Evolutionary conservation across 2,329 filamentous ascomycete species (phyloP), one percentile per base, ranked within the genome.

Genomic region (Fusarium haematococcum): DNA sequence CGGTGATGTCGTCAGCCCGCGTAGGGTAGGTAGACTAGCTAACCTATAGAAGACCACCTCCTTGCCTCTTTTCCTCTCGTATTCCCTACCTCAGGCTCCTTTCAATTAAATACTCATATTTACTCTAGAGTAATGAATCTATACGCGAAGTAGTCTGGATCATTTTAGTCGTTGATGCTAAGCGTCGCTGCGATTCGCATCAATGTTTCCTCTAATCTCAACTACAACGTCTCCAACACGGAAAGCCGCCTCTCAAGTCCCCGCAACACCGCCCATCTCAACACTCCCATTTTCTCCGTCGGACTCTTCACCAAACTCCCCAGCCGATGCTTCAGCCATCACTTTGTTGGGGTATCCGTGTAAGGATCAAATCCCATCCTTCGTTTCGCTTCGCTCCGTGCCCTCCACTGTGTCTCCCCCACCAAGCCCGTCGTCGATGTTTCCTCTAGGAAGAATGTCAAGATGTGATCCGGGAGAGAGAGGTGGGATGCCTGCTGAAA

Each of bases 401-500:
- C 82, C 63, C 77, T 82, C 82, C 83, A 84, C 57, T 84, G 83
- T 5, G 84, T 84, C 67, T 87, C 84, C 5, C 87, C 87, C 8
- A 81, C 79, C 23, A 89, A 71, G 0, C 88, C 86, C 6, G 87
- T 88, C 3, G 87, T 88, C 8, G 88, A 90, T 2, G 86, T 87
- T 66, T 90, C 88, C 69, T 90, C 88, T 18, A 98, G 86, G 84
- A 98, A 98, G 84, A 97, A 97, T 62, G 93, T 95, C 45, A 98
- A 86, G 3, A 98, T 90, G 77, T 98, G 94, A 80, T 98, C 95
- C 1, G 94, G 94, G 70, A 97, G 97, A 8, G 94, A 90, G n/a
- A 98, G 88, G 78, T 98, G 95, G 0, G 94, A 95, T 45, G 91
- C 89, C 85, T 98, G 95, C 80, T 97, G 94, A 81, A 97, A 97